Evolutionary conservation across 345 rosid species (phyloP), one percentile per base, ranked within the genome.

Genomic region (Camelina laxa): DNA sequence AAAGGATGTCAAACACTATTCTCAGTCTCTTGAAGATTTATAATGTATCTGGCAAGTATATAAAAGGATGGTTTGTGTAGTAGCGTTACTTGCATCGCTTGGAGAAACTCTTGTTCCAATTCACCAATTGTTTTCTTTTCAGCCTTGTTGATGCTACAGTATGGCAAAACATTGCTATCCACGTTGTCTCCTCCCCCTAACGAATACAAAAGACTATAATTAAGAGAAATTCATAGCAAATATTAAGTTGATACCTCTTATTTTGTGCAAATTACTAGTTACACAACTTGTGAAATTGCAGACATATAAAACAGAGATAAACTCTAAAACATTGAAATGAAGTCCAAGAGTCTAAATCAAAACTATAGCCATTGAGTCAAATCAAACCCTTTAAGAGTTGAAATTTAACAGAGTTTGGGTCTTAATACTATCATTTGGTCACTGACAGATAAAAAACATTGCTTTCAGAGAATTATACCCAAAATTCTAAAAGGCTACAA

Each of bases 21-120:
- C n/a, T 72, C 38, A 72, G 22, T 33, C 11, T 17, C 58, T 19
- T 12, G 4, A 12, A 66, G 47, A 57, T 27, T 21, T 2, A 35
- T 35, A 5, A 21, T 39, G 35, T 15, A 41, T 60, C 42, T 11
- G n/a, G n/a, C 6, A 30, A 11, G 1, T 27, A 20, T 0, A 0
- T 59, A 33, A 39, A 3, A n/a, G n/a, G 33, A n/a, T 10, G 2
- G 8, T 14, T 53, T 48, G 36, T 13, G 48, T 56, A 24, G 48
- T 56, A 24, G 64, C 58, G 82, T 78, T 75, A 95, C 99, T 79
- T 95, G 99, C 56, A 92, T 83, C 59, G 97, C 97, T 85, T 90
- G 97, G 50, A 95, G 92, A 82, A 95, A 95, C 19, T 92, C 97
- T 70, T 92, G 97, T 62, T 92, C 96, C 81, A 90, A 66, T 81